A percentile compares a stretch with the other conserved stretches of the same genome.
These are phyloP conservation scores for Gaeumannomyces tritici DNA, from an alignment of 2,329 filamentous ascomycete species.

Conservation along the genomic window DNA sequence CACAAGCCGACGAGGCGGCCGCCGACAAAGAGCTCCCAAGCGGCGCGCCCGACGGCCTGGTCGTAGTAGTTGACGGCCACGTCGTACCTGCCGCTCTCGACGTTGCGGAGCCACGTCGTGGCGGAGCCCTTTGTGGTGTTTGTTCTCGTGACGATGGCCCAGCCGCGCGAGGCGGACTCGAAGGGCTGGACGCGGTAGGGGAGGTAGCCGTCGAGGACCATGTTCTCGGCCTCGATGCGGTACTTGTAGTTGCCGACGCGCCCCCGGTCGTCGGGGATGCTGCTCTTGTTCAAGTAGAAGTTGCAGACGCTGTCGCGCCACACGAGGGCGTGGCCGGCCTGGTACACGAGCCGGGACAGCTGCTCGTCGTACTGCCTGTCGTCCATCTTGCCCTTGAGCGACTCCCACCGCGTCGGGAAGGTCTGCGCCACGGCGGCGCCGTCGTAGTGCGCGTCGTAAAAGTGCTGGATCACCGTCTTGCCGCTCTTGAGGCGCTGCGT, in stretches of 20 bases:
- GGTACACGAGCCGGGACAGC: slow-evolving; percentile 49
- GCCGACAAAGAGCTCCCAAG: slow-evolving; percentile 45
- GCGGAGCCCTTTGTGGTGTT: slow-evolving; percentile 41
- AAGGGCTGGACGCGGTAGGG: slow-evolving; percentile 43
- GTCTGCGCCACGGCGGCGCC: slow-evolving; percentile 50
- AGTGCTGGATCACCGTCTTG: slow-evolving; percentile 52
- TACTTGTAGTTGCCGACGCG: slow-evolving; percentile 53
- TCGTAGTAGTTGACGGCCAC: slow-evolving; percentile 61
- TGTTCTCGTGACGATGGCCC: slow-evolving; percentile 43
- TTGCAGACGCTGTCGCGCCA: slow-evolving; percentile 60
- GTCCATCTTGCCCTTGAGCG: slow-evolving; percentile 47
- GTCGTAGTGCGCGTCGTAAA: slow-evolving; percentile 43
- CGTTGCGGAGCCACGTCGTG: slow-evolving; percentile 20
- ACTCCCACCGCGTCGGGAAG: slow-evolving; percentile 45
- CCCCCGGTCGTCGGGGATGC: slow-evolving; percentile 44
- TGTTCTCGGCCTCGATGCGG: slow-evolving; percentile 60
- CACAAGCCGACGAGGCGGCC: slow-evolving; percentile 43
- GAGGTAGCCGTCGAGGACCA: slow-evolving; percentile 50
- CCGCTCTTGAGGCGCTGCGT: slow-evolving; percentile 51
- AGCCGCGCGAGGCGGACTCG: slow-evolving; percentile 47
- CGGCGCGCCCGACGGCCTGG: slow-evolving; percentile 44
- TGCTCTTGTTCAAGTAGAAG: slow-evolving; percentile 53
- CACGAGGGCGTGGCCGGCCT: slow-evolving; percentile 59
- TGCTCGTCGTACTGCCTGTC: slow-evolving; percentile 48
- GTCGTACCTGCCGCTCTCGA: slow-evolving; percentile 47